Evolutionary conservation across 768 basidiomycete genomes (phyloP).

Genomic region (Flagelloscypha sp.): DNA sequence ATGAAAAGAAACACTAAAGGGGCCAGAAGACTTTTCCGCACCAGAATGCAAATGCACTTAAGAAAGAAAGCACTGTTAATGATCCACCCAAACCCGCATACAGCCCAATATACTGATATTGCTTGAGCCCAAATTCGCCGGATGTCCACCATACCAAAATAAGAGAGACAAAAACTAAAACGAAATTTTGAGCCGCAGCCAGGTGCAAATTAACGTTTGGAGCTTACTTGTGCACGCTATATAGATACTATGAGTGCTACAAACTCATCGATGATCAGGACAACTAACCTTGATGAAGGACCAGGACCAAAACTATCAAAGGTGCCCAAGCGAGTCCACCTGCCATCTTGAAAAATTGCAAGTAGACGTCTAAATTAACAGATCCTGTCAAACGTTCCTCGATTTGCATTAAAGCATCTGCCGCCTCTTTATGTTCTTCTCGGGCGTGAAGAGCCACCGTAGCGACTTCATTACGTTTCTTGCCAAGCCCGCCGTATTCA

Average conservation of each 20-base stretch:
- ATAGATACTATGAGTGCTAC: not conserved
- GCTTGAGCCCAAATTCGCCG: no score
- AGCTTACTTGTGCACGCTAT: slow-evolving; percentile 57
- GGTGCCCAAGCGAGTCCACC: slow-evolving; percentile 19
- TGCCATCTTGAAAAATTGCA: slow-evolving; percentile 19
- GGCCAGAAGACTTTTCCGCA: no score
- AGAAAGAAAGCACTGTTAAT: not conserved
- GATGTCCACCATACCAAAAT: slow-evolving; percentile 42
- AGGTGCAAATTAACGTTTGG: no score
- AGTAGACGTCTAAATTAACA: slow-evolving; percentile 21
- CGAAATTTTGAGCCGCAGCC: no score
- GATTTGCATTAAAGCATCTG: slow-evolving; percentile 19
- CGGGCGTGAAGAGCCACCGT: slow-evolving; percentile 12
- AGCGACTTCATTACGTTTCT: slow-evolving; percentile 25
- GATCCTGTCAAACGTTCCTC: slow-evolving; percentile 30
- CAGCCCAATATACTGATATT: no score
- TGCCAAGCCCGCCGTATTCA: slow-evolving; percentile 41
- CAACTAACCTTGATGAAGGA: slow-evolving; percentile 32
- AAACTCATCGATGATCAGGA: not conserved
- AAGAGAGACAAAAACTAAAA: slow-evolving; percentile 60
- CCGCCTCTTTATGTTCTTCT: slow-evolving; percentile 15
- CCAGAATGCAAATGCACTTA: no score
- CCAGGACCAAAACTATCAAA: slow-evolving; percentile 34
- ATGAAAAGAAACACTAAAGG: not conserved
- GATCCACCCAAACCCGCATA: not conserved